phyloP scores from a whole-genome alignment of 2,329 filamentous ascomycete species.

The Cladosporium sp. region DNA sequence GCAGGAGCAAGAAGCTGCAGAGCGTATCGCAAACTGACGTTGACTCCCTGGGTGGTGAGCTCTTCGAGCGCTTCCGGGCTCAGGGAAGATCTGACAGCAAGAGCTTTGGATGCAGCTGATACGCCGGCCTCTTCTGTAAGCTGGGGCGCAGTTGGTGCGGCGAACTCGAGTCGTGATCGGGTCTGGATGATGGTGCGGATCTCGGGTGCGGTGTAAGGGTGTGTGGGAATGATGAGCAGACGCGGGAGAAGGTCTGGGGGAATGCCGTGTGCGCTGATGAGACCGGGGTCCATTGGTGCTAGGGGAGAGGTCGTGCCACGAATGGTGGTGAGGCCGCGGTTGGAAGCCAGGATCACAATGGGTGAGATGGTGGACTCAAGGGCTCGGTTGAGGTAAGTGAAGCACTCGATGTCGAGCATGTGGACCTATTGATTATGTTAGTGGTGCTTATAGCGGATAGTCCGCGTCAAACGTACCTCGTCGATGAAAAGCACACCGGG shows the following conservation, averaged over 20 bases:
- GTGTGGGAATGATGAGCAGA: slow-evolving; percentile 92
- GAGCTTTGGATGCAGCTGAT: slow-evolving; percentile 35
- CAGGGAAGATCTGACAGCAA: slow-evolving; percentile 77
- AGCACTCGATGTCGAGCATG: slow-evolving; percentile 99
- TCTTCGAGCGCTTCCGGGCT: slow-evolving; percentile 82
- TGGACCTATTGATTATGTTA: slow-evolving; percentile 66
- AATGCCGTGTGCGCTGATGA: slow-evolving; percentile 80
- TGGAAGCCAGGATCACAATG: slow-evolving; percentile 96
- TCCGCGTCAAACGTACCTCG: slow-evolving; percentile 63
- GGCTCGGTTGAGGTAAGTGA: slow-evolving; percentile 98
- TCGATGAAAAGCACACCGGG: slow-evolving; percentile 98
- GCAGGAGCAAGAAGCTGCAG: slow-evolving; percentile 87
- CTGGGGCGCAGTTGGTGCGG: slow-evolving; percentile 36
- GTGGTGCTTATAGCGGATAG: not conserved
- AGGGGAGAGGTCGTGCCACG: slow-evolving; percentile 61
- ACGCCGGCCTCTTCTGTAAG: slow-evolving; percentile 30
- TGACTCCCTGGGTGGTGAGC: slow-evolving; percentile 81
- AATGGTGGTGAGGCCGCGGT: slow-evolving; percentile 90
- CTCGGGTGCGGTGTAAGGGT: slow-evolving; percentile 82
- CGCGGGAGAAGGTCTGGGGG: slow-evolving; percentile 91
- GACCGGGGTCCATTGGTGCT: slow-evolving; percentile 64
- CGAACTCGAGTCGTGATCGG: slow-evolving; percentile 56
- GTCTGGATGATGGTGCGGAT: slow-evolving; percentile 90
- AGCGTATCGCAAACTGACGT: slow-evolving; percentile 88
- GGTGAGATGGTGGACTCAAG: slow-evolving; percentile 92